phyloP scores from a whole-genome alignment of 257 asterid genomes.

The Solanum verrucosum region DNA sequence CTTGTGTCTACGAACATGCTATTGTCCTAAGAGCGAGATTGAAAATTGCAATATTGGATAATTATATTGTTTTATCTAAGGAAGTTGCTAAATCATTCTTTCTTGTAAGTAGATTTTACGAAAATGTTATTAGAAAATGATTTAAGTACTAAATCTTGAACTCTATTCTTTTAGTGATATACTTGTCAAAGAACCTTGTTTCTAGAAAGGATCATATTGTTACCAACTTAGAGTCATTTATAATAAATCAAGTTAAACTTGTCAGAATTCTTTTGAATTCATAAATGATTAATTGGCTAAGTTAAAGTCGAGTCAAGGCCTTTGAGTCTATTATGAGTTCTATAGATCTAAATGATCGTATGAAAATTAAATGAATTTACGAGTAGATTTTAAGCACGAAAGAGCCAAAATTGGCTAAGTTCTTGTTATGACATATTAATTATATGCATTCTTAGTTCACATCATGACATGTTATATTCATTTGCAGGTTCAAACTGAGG shows the following conservation, averaged over 20 bases:
- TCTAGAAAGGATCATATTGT: too few relatives aligned
- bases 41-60: background rate
- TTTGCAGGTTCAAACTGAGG: too few relatives aligned
- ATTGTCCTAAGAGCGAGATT: background rate
- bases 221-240: background rate
- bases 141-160: background rate
- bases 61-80: too few relatives aligned
- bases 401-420: background rate
- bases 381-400: background rate
- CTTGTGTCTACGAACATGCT: background rate
- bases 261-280: background rate
- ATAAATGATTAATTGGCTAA: background rate
- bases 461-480: background rate
- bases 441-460: background rate
- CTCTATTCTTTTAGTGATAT: background rate
- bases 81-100: background rate
- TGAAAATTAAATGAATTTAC: background rate
- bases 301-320: background rate
- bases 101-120: background rate
- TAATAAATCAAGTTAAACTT: background rate
- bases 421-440: background rate
- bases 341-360: background rate
- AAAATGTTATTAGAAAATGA: background rate
- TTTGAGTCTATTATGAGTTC: background rate
- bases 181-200: too few relatives aligned